phyloP scores from a whole-genome alignment of 192 early-diverging fungal genomes.

The Phlyctochytrium planicorne region DNA sequence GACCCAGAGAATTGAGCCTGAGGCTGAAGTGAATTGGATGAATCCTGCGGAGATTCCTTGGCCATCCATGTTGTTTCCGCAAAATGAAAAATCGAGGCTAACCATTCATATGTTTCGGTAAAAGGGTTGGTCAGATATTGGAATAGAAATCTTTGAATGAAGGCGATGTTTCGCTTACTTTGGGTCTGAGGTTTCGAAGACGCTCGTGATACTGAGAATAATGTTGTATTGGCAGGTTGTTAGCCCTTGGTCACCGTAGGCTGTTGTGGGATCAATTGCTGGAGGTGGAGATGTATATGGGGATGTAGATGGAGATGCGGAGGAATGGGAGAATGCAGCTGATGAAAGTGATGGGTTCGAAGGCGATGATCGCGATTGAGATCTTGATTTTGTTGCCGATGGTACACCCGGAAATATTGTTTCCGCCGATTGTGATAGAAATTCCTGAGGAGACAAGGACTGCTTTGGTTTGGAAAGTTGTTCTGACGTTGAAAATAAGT shows the following conservation, averaged over 20 bases:
- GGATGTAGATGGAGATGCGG: no score
- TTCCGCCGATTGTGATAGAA: not conserved
- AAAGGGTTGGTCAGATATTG: no score
- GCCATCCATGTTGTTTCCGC: no score
- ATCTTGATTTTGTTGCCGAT: no score
- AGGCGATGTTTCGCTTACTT: no score
- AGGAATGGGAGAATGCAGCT: no score
- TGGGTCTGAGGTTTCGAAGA: constrained; percentile 3
- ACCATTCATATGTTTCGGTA: no score
- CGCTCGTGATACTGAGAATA: constrained; percentile 15
- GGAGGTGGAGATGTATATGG: not conserved
- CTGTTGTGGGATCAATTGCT: not conserved
- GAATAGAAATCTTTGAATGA: no score
- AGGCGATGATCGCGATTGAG: no score
- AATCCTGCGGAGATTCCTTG: constrained; percentile 29
- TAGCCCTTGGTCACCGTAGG: not conserved
- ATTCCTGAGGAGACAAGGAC: not conserved
- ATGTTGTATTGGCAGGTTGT: constrained; percentile 20
- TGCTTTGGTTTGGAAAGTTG: not conserved
- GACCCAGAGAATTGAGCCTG: constrained; percentile 11
- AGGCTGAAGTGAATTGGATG: constrained; percentile 23
- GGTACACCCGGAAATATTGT: no score
- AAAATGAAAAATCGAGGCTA: not conserved
- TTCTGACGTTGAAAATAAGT: no score
- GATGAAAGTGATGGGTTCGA: no score